Conservation (phyloP, 169 alveolate genomes). For the Eimeria acervulina region DNA sequence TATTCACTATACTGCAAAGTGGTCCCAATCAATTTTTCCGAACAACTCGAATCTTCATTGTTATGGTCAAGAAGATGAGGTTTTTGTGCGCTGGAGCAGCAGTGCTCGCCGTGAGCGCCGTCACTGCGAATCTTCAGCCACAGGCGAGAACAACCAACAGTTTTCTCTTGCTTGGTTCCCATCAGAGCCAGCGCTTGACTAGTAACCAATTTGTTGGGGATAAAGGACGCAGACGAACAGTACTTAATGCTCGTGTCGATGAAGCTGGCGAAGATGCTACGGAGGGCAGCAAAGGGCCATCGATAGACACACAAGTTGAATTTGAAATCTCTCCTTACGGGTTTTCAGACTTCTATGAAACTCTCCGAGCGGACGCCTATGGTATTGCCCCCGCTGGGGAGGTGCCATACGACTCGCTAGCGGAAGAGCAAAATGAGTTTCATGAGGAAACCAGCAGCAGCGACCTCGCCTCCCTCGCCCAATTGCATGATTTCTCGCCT, state of each 20-base stretch:
- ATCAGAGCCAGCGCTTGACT: not conserved
- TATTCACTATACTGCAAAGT: not conserved
- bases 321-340: not conserved
- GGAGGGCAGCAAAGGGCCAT: not conserved
- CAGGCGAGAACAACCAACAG: not conserved
- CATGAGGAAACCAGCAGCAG: not conserved
- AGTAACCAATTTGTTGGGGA: not conserved
- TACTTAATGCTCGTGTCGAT: not conserved
- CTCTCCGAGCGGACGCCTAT: not conserved
- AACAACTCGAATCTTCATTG: not conserved
- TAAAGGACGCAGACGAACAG: not conserved
- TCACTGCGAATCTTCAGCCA: not conserved
- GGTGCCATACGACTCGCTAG: not conserved
- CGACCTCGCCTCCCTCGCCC: not conserved
- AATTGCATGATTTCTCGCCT: not conserved
- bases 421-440: not conserved
- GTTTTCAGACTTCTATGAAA: not conserved
- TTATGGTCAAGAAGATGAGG: not conserved
- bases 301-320: not conserved
- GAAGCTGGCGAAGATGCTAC: not conserved
- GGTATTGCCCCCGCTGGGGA: not conserved
- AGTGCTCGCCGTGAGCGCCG: slow-evolving; percentile 8
- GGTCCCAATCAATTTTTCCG: not conserved
- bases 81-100: slow-evolving; percentile 4
- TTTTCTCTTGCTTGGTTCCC: not conserved